Percentiles rank a stretch among this genome's conserved stretches.
Evolutionary conservation across 768 basidiomycete genomes (phyloP).

Genomic region (Pulveroboletus frians): DNA sequence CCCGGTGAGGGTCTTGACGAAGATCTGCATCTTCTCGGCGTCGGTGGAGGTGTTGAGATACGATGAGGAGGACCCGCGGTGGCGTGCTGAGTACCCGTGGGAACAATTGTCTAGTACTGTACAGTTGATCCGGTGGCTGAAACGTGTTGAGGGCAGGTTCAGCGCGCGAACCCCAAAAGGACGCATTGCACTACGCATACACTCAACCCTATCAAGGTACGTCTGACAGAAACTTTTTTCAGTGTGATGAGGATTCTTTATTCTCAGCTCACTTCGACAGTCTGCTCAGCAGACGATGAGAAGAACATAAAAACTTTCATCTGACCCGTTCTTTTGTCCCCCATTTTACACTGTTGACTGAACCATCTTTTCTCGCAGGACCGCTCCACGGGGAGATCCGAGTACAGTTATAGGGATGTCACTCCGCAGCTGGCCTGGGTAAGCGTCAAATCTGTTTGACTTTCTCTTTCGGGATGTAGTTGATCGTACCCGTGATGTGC

Average conservation of each 20-base stretch:
- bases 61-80: not conserved
- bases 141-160: constrained; percentile 18
- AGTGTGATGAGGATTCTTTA: constrained; percentile 31
- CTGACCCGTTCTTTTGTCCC: constrained; percentile 30
- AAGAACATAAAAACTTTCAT: constrained; percentile 40
- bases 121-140: constrained; percentile 28
- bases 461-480: constrained; percentile 39
- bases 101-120: constrained; percentile 23
- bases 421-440: constrained; percentile 5
- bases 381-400: not conserved
- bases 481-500: constrained; percentile 53
- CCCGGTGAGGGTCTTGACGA: constrained; percentile 81
- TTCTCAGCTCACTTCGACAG: constrained; percentile 67
- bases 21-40: constrained; percentile 54
- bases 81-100: constrained; percentile 11
- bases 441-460: constrained; percentile 3
- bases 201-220: constrained; percentile 5
- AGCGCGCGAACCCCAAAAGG: not conserved
- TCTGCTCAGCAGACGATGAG: constrained; percentile 44
- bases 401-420: too few relatives aligned
- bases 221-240: not conserved
- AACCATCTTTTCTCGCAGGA: not conserved
- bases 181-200: not conserved
- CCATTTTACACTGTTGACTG: constrained; percentile 2
- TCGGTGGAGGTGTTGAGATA: not conserved